Percentiles rank a stretch among this genome's conserved stretches.
Evolutionary conservation across 345 rosid species (phyloP).

Genomic region (Aquilaria yunnanensis): DNA sequence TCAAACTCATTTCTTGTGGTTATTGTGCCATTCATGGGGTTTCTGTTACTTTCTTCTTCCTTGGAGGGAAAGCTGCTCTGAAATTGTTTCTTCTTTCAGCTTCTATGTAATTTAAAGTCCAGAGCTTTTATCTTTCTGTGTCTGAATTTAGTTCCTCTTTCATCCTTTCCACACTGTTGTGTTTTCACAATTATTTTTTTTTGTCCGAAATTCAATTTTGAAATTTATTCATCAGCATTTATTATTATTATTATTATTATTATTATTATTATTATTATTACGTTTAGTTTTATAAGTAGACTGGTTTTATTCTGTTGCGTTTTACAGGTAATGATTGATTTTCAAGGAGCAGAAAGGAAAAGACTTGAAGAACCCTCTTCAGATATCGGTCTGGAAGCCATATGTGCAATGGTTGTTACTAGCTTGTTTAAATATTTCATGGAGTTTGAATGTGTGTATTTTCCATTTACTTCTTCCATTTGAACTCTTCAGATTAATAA

Average conservation of each 20-base stretch:
- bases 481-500: slow-evolving; percentile 66
- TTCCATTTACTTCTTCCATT: slow-evolving; percentile 6
- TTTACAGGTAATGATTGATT: slow-evolving; percentile 94
- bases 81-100: no score
- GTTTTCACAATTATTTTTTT: no score
- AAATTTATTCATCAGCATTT: no score
- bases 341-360: slow-evolving; percentile 92
- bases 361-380: slow-evolving; percentile 90
- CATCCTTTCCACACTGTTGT: no score
- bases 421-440: slow-evolving; percentile 1
- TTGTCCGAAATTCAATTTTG: no score
- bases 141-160: not conserved
- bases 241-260: no score
- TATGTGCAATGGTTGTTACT: slow-evolving; percentile 80
- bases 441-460: slow-evolving; percentile 1
- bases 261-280: no score
- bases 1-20: no score
- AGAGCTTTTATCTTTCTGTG: not conserved
- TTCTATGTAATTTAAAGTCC: not conserved
- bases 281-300: no score
- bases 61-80: no score
- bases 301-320: not conserved
- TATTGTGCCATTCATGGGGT: no score
- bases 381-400: slow-evolving; percentile 91
- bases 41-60: no score